A percentile compares a stretch with the other conserved stretches of the same genome.
Evolutionary conservation across 306 rosid species (phyloP).

Genomic region (Mucuna pruriens): DNA sequence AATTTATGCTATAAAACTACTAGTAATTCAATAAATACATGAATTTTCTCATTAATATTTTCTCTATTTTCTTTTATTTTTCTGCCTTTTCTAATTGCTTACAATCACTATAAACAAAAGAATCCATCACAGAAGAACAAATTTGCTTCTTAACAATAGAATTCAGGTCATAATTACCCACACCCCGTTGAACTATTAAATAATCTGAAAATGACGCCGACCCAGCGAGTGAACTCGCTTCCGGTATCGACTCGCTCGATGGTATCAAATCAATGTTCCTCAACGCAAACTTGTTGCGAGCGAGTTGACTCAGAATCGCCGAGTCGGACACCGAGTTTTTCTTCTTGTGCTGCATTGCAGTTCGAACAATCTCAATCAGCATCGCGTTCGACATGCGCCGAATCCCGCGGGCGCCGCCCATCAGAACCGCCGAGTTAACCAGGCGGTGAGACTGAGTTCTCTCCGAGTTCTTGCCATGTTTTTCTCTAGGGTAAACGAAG

Average conservation of each 20-base stretch:
- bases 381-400: conserved; percentile 64
- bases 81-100: neutral
- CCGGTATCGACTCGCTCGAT: conserved; percentile 59
- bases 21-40: neutral
- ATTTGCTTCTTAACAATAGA: conserved; percentile 56
- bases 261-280: conserved; percentile 51
- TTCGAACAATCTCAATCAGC: conserved; percentile 65
- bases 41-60: neutral
- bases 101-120: conserved; percentile 84
- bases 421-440: conserved; percentile 58
- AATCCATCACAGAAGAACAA: conserved; percentile 71
- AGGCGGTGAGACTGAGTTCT: neutral
- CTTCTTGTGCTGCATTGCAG: conserved; percentile 55
- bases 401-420: conserved; percentile 84
- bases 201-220: conserved; percentile 42
- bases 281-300: conserved; percentile 41
- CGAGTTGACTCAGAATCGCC: conserved; percentile 69
- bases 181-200: conserved; percentile 56
- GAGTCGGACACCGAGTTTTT: conserved; percentile 61
- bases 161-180: conserved; percentile 48
- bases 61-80: conserved; percentile 2
- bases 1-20: neutral
- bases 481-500: conserved; percentile 24
- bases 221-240: conserved; percentile 28
- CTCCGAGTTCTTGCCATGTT: conserved; percentile 48